These are phyloP conservation scores for Scleroderma bovista DNA, from an alignment of 768 basidiomycete genomes.

Conservation along the genomic window DNA sequence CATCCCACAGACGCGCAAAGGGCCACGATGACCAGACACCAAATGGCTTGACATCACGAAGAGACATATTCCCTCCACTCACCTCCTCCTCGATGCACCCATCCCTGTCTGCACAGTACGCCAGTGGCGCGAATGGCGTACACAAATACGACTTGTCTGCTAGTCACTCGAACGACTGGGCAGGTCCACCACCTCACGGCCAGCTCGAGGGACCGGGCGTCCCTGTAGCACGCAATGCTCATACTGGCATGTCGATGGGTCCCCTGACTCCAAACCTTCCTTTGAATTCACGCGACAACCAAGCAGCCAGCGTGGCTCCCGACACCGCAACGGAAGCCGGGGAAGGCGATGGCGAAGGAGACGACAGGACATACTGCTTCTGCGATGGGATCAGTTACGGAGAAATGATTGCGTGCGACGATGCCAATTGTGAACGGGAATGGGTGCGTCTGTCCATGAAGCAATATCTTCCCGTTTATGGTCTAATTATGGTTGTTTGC, in stretches of 20 bases:
- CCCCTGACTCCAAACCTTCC: conserved; percentile 21
- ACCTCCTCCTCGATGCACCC: conserved; percentile 51
- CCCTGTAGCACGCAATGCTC: conserved; percentile 52
- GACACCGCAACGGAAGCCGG: conserved; percentile 41
- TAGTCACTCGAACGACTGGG: conserved; percentile 41
- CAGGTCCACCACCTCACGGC: conserved; percentile 41
- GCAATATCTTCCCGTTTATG: conserved; percentile 1
- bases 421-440: conserved; percentile 71
- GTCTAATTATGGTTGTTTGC: conserved; percentile 10
- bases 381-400: conserved; percentile 84
- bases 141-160: conserved; percentile 38
- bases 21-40: conserved; percentile 38
- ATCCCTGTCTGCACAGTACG: conserved; percentile 43
- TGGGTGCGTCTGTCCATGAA: conserved; percentile 58
- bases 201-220: conserved; percentile 76
- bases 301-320: conserved; percentile 32
- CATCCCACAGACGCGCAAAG: conserved; percentile 39
- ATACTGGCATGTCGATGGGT: conserved; percentile 17
- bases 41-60: conserved; percentile 33
- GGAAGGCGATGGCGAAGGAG: conserved; percentile 49
- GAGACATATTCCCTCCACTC: conserved; percentile 44
- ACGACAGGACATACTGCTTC: conserved; percentile 73
- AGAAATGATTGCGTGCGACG: conserved; percentile 95
- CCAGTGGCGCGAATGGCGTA: conserved; percentile 32
- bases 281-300: conserved; percentile 25